Evolutionary conservation across 2,329 filamentous ascomycete species (phyloP).

Genomic region (Aspergillus pseudoterreus): DNA sequence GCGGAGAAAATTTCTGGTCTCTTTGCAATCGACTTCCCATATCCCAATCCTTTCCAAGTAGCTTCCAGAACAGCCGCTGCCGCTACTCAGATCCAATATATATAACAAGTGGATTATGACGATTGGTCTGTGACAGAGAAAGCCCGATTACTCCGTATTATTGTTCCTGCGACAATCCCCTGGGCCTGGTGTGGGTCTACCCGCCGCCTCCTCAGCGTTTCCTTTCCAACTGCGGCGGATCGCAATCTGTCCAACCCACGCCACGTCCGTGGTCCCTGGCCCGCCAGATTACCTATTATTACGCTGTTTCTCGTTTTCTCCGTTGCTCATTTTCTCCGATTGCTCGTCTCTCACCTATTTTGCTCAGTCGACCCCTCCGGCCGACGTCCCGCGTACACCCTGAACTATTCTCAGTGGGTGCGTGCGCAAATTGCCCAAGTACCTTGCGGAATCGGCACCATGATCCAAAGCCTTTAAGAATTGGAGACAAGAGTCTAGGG

Average conservation of each 20-base stretch:
- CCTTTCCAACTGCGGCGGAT: conserved; percentile 19
- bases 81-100: not conserved
- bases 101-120: not conserved
- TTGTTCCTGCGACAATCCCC: conserved; percentile 8
- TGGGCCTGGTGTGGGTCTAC: conserved; percentile 10
- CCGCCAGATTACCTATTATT: not conserved
- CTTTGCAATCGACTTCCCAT: not conserved
- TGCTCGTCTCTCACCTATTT: not conserved
- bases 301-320: not conserved
- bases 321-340: not conserved
- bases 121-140: not conserved
- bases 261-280: conserved; percentile 16
- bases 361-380: not conserved
- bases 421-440: not conserved
- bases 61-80: too few relatives aligned
- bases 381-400: not conserved
- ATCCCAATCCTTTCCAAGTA: too few relatives aligned
- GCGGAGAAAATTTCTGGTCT: not conserved
- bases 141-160: not conserved
- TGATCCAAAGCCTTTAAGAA: conserved; percentile 28
- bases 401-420: not conserved
- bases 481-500: conserved; percentile 21
- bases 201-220: conserved; percentile 10
- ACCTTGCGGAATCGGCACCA: conserved; percentile 18
- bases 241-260: conserved; percentile 18